Evolutionary conservation across 2,329 filamentous ascomycete species (phyloP).

Genomic region (Fusarium begoniae): DNA sequence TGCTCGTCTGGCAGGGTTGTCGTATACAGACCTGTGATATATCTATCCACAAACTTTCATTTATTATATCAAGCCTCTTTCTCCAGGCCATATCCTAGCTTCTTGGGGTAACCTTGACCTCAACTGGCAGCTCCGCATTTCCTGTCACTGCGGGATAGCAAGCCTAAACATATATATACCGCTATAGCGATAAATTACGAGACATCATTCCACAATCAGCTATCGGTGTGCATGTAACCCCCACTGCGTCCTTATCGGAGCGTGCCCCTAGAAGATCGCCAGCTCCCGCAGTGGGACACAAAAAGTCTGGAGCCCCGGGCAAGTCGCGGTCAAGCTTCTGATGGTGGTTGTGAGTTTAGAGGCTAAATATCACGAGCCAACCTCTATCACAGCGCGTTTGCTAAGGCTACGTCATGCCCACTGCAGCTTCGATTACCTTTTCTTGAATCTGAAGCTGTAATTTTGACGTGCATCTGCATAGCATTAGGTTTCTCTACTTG

Average conservation of each 20-base stretch:
- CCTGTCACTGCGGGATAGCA: constrained; percentile 16
- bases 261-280: constrained; percentile 21
- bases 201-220: constrained; percentile 19
- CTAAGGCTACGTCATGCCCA: constrained; percentile 27
- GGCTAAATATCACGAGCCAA: constrained; percentile 20
- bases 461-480: not conserved
- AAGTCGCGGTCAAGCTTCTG: constrained; percentile 3
- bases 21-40: not conserved
- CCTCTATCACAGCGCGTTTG: constrained; percentile 25
- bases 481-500: not conserved
- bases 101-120: constrained; percentile 10
- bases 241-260: constrained; percentile 17
- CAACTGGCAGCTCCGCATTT: constrained; percentile 15
- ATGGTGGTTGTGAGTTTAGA: not conserved
- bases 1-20: not conserved
- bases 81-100: constrained; percentile 13
- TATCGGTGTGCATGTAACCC: constrained; percentile 41
- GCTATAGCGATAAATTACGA: constrained; percentile 5
- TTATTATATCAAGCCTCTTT: constrained; percentile 15
- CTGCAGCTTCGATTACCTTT: constrained; percentile 11
- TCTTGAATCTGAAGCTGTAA: constrained; percentile 10
- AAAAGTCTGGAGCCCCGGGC: constrained; percentile 35
- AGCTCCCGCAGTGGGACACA: constrained; percentile 26
- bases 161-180: not conserved
- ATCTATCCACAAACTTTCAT: not conserved